phyloP scores from a whole-genome alignment of 306 rosid species.

The Gleditsia sinensis region DNA sequence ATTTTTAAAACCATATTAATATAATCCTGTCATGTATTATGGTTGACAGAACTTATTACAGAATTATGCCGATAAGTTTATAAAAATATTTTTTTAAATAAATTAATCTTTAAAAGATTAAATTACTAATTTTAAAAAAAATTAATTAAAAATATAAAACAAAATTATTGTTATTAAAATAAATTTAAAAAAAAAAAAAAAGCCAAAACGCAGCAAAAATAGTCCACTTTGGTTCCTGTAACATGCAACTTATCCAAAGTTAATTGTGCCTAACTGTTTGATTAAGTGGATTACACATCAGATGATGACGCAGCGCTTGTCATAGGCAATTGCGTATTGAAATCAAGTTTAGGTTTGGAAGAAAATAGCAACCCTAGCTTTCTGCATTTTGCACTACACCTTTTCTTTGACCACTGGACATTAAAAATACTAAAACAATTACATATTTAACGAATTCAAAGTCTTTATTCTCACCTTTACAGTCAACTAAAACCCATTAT shows the following conservation, averaged over 20 bases:
- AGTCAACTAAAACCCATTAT: no score
- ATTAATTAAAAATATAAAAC: no score
- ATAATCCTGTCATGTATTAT: no score
- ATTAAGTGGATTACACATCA: constrained; percentile 25
- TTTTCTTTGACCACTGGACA: background rate
- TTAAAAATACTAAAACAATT: background rate
- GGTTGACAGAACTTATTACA: no score
- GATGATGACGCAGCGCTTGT: background rate
- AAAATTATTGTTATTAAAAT: no score
- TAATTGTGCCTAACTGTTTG: constrained; percentile 1
- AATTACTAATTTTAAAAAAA: no score
- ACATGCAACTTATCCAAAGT: background rate
- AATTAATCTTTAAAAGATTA: no score
- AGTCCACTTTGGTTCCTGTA: background rate
- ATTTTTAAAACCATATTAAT: no score
- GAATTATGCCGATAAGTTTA: no score
- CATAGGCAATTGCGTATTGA: constrained; percentile 12
- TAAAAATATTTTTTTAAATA: no score
- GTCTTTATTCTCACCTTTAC: background rate
- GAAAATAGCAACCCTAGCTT: background rate
- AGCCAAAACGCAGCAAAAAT: no score
- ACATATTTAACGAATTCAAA: background rate
- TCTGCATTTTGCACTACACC: background rate
- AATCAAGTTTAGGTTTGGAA: background rate
- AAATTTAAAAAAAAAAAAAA: no score